Evolutionary conservation across 2,329 filamentous ascomycete genomes (phyloP).

Genomic region (Aspergillus fijiensis): DNA sequence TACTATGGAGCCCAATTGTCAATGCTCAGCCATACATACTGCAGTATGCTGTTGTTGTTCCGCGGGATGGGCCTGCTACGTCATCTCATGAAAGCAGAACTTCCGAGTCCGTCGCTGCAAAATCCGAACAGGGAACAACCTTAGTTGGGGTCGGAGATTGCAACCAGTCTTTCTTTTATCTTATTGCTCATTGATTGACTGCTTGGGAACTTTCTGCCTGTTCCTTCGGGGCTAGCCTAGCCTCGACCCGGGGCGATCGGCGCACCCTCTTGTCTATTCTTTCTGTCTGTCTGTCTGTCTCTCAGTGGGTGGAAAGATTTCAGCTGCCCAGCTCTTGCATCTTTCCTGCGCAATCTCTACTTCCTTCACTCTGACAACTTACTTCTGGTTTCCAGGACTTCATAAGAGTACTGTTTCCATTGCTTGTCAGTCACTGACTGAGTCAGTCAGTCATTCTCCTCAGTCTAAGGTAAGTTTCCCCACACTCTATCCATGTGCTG

Average conservation of each 20-base stretch:
- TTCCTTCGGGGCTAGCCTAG: neutral
- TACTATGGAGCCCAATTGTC: no score
- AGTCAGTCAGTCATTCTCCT: neutral
- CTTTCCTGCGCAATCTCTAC: neutral
- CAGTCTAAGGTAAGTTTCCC: neutral
- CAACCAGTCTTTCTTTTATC: neutral
- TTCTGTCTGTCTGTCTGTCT: no score
- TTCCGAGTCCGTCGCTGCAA: neutral
- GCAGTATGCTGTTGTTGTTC: neutral
- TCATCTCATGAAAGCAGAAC: neutral
- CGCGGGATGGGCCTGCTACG: neutral
- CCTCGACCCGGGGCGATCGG: neutral
- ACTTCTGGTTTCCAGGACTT: neutral
- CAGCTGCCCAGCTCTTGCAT: neutral
- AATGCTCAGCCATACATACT: no score
- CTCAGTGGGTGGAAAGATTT: neutral
- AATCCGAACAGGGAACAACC: neutral
- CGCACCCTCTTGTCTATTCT: neutral
- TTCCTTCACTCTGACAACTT: neutral
- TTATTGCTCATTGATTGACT: neutral
- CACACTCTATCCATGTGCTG: neutral
- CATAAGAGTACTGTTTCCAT: neutral
- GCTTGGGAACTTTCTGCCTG: neutral
- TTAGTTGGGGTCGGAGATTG: neutral
- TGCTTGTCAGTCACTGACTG: neutral